Evolutionary conservation across 495 filamentous ascomycete genomes (phyloP).

Genomic region (Melanomma pulvis-pyrius): DNA sequence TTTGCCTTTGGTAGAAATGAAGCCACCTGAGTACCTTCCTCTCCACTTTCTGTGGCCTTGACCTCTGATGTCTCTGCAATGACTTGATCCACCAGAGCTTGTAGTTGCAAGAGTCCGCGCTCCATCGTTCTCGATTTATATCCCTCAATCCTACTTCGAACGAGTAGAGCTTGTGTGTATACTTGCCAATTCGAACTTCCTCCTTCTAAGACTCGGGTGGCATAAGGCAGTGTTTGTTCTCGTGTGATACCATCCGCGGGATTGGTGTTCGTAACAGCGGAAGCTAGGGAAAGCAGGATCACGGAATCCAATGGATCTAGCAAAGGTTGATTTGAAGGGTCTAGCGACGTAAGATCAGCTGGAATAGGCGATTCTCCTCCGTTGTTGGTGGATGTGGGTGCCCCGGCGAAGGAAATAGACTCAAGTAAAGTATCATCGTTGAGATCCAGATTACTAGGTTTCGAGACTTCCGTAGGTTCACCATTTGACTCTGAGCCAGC

Average conservation of each 20-base stretch:
- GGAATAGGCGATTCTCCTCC: slow-evolving; percentile 62
- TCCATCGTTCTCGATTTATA: slow-evolving; percentile 84
- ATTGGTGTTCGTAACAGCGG: slow-evolving; percentile 83
- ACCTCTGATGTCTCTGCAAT: slow-evolving; percentile 74
- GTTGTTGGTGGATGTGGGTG: slow-evolving; percentile 41
- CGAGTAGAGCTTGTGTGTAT: slow-evolving; percentile 88
- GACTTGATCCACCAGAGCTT: slow-evolving; percentile 94
- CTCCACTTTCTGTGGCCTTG: slow-evolving; percentile 20
- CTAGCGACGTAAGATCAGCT: slow-evolving; percentile 59
- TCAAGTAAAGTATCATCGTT: slow-evolving; percentile 95
- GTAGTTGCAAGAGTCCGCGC: slow-evolving; percentile 86
- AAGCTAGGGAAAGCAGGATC: slow-evolving; percentile 78
- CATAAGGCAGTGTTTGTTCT: slow-evolving; percentile 91
- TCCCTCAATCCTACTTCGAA: slow-evolving; percentile 85
- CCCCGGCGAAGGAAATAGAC: slow-evolving; percentile 72
- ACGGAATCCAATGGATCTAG: slow-evolving; percentile 82
- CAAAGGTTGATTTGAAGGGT: slow-evolving; percentile 79
- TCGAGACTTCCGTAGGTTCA: slow-evolving; percentile 24
- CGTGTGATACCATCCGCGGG: slow-evolving; percentile 83
- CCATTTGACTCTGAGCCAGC: slow-evolving; percentile 35
- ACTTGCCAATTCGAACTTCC: slow-evolving; percentile 97
- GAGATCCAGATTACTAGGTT: slow-evolving; percentile 70
- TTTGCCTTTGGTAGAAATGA: slow-evolving; percentile 84
- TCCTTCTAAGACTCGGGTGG: slow-evolving; percentile 81
- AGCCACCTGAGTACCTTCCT: slow-evolving; percentile 47